phyloP scores from a whole-genome alignment of 2,329 filamentous ascomycete genomes.

The Ophiobolus disseminans region DNA sequence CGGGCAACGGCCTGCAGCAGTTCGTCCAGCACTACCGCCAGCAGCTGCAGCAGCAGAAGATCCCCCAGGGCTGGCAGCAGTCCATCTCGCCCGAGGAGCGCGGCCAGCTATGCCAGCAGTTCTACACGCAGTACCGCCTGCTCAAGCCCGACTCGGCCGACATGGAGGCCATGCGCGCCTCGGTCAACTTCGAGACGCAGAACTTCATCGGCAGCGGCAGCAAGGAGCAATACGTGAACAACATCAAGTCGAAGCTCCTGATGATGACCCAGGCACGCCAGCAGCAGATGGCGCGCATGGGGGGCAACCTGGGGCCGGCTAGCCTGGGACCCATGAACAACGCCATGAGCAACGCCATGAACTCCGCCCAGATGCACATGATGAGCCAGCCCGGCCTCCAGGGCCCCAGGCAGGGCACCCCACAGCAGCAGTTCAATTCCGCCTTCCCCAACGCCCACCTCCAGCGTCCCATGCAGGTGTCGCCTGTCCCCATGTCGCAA shows the following conservation, averaged over 20 bases:
- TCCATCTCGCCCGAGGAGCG: slow-evolving; percentile 40
- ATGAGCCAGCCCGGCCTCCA: slow-evolving; percentile 47
- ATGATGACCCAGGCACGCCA: slow-evolving; percentile 39
- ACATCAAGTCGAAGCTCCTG: slow-evolving; percentile 39
- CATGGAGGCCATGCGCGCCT: slow-evolving; percentile 33
- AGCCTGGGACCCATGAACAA: no score
- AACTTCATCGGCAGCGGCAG: slow-evolving; percentile 31
- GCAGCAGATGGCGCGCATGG: slow-evolving; percentile 36
- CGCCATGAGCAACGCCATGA: slow-evolving; percentile 38
- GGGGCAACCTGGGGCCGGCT: slow-evolving; percentile 28
- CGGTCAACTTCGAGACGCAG: slow-evolving; percentile 40
- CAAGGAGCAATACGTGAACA: slow-evolving; percentile 42
- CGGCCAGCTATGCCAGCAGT: slow-evolving; percentile 38
- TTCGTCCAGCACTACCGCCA: slow-evolving; percentile 38
- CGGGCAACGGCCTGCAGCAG: slow-evolving; percentile 31
- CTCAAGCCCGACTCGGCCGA: slow-evolving; percentile 42
- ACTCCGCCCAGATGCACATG: slow-evolving; percentile 44
- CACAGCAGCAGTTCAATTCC: slow-evolving; percentile 52
- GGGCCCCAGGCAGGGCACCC: slow-evolving; percentile 47
- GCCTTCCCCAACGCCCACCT: slow-evolving; percentile 58
- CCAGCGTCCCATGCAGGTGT: slow-evolving; percentile 59
- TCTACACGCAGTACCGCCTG: slow-evolving; percentile 43
- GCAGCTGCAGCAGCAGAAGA: slow-evolving; percentile 35
- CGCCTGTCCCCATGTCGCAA: slow-evolving; percentile 54
- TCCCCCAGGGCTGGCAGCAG: slow-evolving; percentile 44